A percentile compares a stretch with the other conserved stretches of the same genome.
phyloP scores from a whole-genome alignment of 768 basidiomycete species.

The Leccinum subtestaceum region DNA sequence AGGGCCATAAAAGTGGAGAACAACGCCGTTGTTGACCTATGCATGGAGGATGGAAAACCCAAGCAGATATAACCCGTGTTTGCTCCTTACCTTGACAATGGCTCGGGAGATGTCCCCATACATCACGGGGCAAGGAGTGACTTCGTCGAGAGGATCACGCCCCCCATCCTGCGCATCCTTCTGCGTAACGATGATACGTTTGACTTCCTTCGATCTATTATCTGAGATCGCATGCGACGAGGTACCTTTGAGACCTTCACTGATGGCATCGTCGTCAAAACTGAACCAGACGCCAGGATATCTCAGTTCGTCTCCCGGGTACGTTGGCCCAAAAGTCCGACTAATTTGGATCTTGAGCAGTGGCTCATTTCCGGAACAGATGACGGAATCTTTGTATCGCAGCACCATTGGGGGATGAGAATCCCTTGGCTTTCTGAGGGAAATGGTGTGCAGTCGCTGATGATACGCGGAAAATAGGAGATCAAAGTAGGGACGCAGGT shows the following conservation, averaged over 20 bases:
- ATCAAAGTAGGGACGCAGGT: slow-evolving; percentile 78
- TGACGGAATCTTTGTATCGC: slow-evolving; percentile 60
- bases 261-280: slow-evolving; percentile 71
- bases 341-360: slow-evolving; percentile 65
- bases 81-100: slow-evolving; percentile 55
- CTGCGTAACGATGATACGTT: slow-evolving; percentile 70
- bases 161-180: slow-evolving; percentile 54
- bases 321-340: slow-evolving; percentile 79
- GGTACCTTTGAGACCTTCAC: slow-evolving; percentile 51
- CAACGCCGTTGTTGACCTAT: slow-evolving; percentile 73
- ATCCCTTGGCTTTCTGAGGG: slow-evolving; percentile 63
- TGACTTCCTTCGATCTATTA: slow-evolving; percentile 73
- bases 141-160: slow-evolving; percentile 72
- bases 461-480: slow-evolving; percentile 79
- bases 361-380: slow-evolving; percentile 60
- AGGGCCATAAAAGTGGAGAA: slow-evolving; percentile 63
- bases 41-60: not conserved
- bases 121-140: slow-evolving; percentile 63
- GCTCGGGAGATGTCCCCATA: slow-evolving; percentile 66
- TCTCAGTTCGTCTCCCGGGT: slow-evolving; percentile 69
- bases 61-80: not conserved
- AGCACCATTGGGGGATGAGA: slow-evolving; percentile 65
- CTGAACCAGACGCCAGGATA: slow-evolving; percentile 86
- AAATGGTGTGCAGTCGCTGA: slow-evolving; percentile 79
- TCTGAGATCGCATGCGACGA: slow-evolving; percentile 39